phyloP scores from a whole-genome alignment of 1,139 yeast species.

The Geotrichum fermentans region DNA sequence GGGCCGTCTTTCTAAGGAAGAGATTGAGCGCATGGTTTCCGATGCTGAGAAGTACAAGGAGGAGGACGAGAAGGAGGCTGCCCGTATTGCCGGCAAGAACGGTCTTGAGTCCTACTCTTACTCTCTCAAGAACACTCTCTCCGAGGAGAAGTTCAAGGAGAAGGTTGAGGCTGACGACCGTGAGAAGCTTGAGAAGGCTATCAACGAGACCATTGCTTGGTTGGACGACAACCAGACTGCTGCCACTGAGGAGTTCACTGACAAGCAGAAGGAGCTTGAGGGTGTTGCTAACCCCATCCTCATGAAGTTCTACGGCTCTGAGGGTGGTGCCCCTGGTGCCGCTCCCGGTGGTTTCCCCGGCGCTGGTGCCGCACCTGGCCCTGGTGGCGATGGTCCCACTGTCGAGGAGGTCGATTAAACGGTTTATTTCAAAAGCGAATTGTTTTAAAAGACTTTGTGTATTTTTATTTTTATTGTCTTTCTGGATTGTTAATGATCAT shows the following conservation, averaged over 20 bases:
- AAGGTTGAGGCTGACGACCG: conserved; percentile 79
- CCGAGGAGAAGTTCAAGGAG: conserved; percentile 75
- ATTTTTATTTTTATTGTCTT: not conserved
- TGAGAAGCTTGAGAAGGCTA: conserved; percentile 73
- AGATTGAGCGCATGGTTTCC: conserved; percentile 89
- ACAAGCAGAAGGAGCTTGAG: conserved; percentile 91
- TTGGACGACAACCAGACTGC: conserved; percentile 85
- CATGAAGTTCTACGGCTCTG: conserved; percentile 73
- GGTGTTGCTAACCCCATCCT: conserved; percentile 90
- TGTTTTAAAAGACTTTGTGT: not conserved
- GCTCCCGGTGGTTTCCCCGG: conserved; percentile 68
- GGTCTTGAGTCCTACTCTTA: conserved; percentile 89
- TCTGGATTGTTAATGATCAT: not conserved
- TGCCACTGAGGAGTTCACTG: conserved; percentile 78
- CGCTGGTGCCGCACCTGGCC: conserved; percentile 41
- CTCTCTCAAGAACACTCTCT: conserved; percentile 78
- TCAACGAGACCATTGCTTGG: conserved; percentile 83
- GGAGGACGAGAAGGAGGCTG: conserved; percentile 77
- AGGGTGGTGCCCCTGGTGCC: conserved; percentile 47
- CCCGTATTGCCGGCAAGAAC: conserved; percentile 75
- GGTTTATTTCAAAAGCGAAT: not conserved
- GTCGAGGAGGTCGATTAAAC: conserved; percentile 87
- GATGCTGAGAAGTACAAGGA: conserved; percentile 85
- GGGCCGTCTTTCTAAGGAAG: conserved; percentile 94
- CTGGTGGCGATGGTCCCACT: conserved; percentile 59